phyloP scores from a whole-genome alignment of 2,329 filamentous ascomycete species.

The Colletotrichum acutatum region DNA sequence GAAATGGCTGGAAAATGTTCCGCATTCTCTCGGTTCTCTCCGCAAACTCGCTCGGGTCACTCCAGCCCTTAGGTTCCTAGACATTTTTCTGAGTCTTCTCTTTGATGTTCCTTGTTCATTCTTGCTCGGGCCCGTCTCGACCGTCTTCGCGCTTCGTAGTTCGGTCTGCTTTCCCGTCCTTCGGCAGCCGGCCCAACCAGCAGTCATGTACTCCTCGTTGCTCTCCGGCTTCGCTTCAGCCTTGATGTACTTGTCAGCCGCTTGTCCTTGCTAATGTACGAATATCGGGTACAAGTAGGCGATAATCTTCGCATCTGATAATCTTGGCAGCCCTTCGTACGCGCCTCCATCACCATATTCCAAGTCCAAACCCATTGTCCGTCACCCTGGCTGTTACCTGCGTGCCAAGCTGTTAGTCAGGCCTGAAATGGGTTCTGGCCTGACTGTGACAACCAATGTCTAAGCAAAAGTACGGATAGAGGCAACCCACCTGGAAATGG shows the following conservation, averaged over 20 bases:
- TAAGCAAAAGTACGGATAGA: too few species aligned
- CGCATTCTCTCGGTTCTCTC: background rate
- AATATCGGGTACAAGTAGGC: background rate
- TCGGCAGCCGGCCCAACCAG: slow-evolving; percentile 1
- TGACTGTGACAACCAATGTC: slow-evolving; percentile 4
- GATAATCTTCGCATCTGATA: background rate
- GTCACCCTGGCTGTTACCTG: background rate
- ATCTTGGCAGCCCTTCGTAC: background rate
- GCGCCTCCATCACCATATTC: background rate
- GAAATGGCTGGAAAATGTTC: background rate
- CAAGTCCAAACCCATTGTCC: background rate
- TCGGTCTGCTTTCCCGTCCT: background rate
- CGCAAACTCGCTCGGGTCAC: too few species aligned
- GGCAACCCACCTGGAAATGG: too few species aligned
- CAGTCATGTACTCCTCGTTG: background rate
- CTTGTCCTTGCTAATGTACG: background rate
- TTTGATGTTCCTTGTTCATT: background rate
- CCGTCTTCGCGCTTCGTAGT: slow-evolving; percentile 4
- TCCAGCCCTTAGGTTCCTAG: background rate
- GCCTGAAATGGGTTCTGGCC: slow-evolving; percentile 29
- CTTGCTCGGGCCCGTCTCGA: background rate
- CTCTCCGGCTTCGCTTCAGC: background rate
- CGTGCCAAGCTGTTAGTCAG: slow-evolving; percentile 9
- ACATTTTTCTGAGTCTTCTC: background rate
- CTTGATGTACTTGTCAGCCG: background rate